Conservation (phyloP, 768 basidiomycete species). For the Mycena albidolilacea region DNA sequence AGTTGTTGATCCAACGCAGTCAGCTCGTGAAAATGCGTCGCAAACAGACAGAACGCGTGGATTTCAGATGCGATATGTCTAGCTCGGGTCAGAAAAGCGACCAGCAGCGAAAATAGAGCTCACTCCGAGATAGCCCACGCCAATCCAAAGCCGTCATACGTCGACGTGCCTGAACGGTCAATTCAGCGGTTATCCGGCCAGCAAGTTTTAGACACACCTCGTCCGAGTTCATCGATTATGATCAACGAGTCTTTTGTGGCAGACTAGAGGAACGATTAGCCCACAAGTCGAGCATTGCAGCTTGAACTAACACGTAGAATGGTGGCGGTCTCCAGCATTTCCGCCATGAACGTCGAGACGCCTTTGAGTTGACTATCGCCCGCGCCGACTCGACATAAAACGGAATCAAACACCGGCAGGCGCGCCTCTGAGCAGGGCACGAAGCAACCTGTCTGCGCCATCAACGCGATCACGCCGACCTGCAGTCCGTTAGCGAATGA, state of each 20-base stretch:
- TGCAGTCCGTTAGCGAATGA: slow-evolving; percentile 32
- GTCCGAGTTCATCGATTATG: slow-evolving; percentile 97
- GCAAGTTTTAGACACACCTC: slow-evolving; percentile 64
- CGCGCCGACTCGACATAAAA: slow-evolving; percentile 95
- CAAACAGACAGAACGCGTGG: slow-evolving; percentile 95
- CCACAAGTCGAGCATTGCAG: background rate
- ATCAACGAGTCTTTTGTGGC: slow-evolving; percentile 94
- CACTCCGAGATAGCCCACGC: slow-evolving; percentile 99
- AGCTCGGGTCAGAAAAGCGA: slow-evolving; percentile 13
- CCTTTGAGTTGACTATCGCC: slow-evolving; percentile 98
- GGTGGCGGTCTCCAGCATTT: slow-evolving; percentile 98
- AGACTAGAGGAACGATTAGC: slow-evolving; percentile 62
- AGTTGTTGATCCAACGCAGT: slow-evolving; percentile 92
- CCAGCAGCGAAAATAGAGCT: slow-evolving; percentile 39
- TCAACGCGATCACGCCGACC: slow-evolving; percentile 95
- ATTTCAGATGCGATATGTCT: slow-evolving; percentile 96
- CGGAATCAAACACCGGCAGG: slow-evolving; percentile 95
- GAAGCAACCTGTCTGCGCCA: slow-evolving; percentile 96
- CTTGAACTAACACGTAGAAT: slow-evolving; percentile 80
- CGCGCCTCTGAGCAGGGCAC: slow-evolving; percentile 92
- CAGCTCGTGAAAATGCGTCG: slow-evolving; percentile 98
- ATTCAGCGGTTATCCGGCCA: background rate
- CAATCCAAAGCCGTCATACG: slow-evolving; percentile 97
- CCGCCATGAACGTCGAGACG: slow-evolving; percentile 99
- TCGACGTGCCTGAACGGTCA: slow-evolving; percentile 81